These are phyloP conservation scores for Tetrapyrgos nigripes DNA, from an alignment of 1,284 basidiomycete genomes.

Conservation along the genomic window DNA sequence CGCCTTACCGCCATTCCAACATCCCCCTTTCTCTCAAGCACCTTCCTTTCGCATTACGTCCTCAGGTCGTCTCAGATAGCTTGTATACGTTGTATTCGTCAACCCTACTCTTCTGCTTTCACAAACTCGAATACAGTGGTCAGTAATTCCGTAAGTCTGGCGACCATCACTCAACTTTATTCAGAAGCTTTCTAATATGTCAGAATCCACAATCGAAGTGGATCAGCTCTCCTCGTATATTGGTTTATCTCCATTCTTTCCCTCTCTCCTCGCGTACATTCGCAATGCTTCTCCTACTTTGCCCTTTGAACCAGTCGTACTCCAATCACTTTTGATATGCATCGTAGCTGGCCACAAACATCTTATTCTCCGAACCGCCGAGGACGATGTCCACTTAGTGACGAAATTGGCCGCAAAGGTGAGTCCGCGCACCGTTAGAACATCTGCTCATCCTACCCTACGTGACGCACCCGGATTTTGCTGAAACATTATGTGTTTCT, in stretches of 20 bases:
- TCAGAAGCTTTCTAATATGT: background rate
- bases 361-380: constrained; percentile 63
- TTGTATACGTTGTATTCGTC: background rate
- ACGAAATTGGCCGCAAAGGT: constrained; percentile 62
- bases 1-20: background rate
- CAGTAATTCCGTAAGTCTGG: no score
- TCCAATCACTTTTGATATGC: constrained; percentile 71
- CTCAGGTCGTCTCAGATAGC: background rate
- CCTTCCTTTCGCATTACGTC: background rate
- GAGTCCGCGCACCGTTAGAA: constrained; percentile 29
- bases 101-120: no score
- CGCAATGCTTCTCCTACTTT: constrained; percentile 45
- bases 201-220: background rate
- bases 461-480: background rate
- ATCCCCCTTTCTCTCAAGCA: background rate
- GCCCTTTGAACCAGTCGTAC: constrained; percentile 65
- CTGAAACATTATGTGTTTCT: background rate
- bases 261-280: constrained; percentile 54
- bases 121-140: no score
- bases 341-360: constrained; percentile 66
- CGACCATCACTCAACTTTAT: background rate
- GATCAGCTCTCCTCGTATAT: constrained; percentile 21
- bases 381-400: constrained; percentile 65
- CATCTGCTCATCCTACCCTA: no score
- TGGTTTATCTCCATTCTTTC: constrained; percentile 60